Base-by-base conservation (phyloP, 768 basidiomycete genomes). In the Kwoniella bestiolae region DNA sequence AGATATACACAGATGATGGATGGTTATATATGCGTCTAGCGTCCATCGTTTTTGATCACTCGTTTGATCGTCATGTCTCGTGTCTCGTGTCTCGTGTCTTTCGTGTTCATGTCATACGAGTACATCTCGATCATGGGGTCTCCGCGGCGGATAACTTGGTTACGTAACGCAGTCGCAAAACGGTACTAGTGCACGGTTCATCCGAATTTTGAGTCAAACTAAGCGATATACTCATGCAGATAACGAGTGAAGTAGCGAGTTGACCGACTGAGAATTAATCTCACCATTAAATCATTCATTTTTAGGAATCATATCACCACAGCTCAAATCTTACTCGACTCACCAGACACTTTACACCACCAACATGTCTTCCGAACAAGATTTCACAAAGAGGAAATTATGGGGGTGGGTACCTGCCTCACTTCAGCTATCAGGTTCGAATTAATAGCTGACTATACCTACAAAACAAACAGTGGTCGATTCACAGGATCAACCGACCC, bases 401-500 rank as follows among this genome's bases (percentile, higher is more conserved):
- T 76, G 75, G 75, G 75, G 75, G 75, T 73, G 57, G 62, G 74
- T 60, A 16, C 29, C 14, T 45, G n/a, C 50, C 25, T n/a, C n/a
- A n/a, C n/a, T n/a, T n/a, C n/a, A n/a, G n/a, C n/a, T n/a, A n/a
- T n/a, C n/a, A n/a, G n/a, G n/a, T n/a, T n/a, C n/a, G n/a, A n/a
- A n/a, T n/a, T n/a, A n/a, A n/a, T n/a, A n/a, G n/a, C n/a, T n/a
- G n/a, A n/a, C n/a, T n/a, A n/a, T n/a, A n/a, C n/a, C n/a, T n/a
- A n/a, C n/a, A n/a, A n/a, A n/a, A n/a, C n/a, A n/a, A n/a, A n/a
- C 32, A 70, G 91, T 12, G 91, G 91, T 14, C 84, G 92, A 34
- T 94, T 94, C 77, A 92, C 91, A 12, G 91, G 91, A 51, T 88
- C 87, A 71, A 92, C 91, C 0, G 94, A 96, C 81, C 94, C 91